Evolutionary conservation across 2,329 filamentous ascomycete genomes (phyloP), one percentile per base, ranked within the genome.

Genomic region (Chaetoscypha palmicola): DNA sequence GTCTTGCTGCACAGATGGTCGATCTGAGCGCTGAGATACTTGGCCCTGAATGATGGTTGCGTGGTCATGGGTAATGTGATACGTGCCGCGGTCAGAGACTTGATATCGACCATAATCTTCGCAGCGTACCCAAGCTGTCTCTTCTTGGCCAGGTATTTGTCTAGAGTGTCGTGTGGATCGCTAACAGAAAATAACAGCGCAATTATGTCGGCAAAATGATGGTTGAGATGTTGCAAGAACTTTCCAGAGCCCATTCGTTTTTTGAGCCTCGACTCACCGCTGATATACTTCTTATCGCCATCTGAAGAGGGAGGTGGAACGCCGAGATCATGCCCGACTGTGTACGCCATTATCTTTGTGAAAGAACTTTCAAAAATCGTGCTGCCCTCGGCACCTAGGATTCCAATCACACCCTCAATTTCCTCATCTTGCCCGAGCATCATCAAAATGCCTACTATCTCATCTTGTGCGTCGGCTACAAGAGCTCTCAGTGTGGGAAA

Each of bases 11-110:
- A 94, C n/a, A 97, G 67, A 45, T 88, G 79, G 11, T 84, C 73
- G 17, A 97, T 72, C 57, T 92, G 81, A 48, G 83, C 77, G 9
- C 83, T 69, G 3, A 98, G 71, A 56, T 83, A 85, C 53, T 82
- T 88, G 21, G 83, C 81, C 53, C 77, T 83, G 66, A 96, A 97
- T 41, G 79, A 81, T 2, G 92, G 92, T 57, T 97, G 90, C 54
- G 95, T 89, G 44, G 83, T 86, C 9, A 82, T 71, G 2, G 88
- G 84, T 5, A 96, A 68, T 10, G 68, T 65, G 21, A 76, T 73
- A 2, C 70, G 67, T 1, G 89, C 89, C 51, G 81, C 70, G 22
- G 84, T 78, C 51, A 82, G 79, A 2, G 62, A 64, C 51, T 79
- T 82, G 58, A 98, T 95, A 21, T 77, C 72, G 12, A 69, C 67